Evolutionary conservation across 2,329 filamentous ascomycete species (phyloP).

Genomic region (Dactylellina haptotyla): DNA sequence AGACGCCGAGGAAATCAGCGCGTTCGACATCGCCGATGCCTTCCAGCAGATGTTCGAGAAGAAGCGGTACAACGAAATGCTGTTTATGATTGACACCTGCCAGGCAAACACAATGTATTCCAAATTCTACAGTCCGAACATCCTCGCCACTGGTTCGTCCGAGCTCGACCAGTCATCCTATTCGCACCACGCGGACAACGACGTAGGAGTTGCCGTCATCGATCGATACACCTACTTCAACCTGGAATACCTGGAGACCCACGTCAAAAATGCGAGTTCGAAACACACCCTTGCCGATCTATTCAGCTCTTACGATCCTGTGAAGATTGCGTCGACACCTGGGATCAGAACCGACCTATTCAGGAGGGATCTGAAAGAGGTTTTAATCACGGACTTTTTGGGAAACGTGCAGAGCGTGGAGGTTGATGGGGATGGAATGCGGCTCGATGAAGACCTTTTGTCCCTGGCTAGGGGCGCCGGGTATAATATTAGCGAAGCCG

Average conservation of each 20-base stretch:
- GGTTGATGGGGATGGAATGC: constrained; percentile 72
- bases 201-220: constrained; percentile 97
- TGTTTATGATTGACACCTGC: constrained; percentile 99
- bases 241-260: constrained; percentile 91
- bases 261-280: constrained; percentile 84
- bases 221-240: constrained; percentile 99
- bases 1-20: constrained; percentile 95
- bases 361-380: constrained; percentile 66
- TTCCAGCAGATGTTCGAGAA: constrained; percentile 99
- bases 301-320: constrained; percentile 94
- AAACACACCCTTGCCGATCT: constrained; percentile 92
- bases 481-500: constrained; percentile 70
- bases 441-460: constrained; percentile 77
- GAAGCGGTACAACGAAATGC: constrained; percentile 96
- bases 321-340: constrained; percentile 91
- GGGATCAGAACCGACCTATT: constrained; percentile 97
- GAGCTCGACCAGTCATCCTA: constrained; percentile 97
- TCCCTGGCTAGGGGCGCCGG: constrained; percentile 74
- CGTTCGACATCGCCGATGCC: constrained; percentile 93
- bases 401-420: constrained; percentile 98
- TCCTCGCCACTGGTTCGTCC: constrained; percentile 95
- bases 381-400: constrained; percentile 92
- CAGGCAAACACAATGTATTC: constrained; percentile 99
- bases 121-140: constrained; percentile 97
- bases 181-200: constrained; percentile 96